These are phyloP conservation scores for Lactarius trivialis DNA, from an alignment of 768 basidiomycete genomes.

Conservation along the genomic window DNA sequence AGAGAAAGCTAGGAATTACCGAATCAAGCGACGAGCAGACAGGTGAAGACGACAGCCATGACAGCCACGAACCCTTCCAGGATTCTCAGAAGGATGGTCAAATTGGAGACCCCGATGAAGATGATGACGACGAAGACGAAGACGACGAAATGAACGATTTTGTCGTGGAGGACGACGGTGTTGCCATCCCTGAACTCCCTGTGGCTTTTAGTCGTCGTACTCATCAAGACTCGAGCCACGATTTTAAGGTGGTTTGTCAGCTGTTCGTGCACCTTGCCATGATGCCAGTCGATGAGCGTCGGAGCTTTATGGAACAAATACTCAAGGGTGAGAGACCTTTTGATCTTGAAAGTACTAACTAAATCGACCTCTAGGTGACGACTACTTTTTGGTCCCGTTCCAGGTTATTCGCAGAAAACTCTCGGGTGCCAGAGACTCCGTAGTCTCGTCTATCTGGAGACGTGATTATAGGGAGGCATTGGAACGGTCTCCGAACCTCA, in stretches of 20 bases:
- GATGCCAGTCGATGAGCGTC: slow-evolving; percentile 44
- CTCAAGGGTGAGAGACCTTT: slow-evolving; percentile 40
- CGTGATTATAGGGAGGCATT: slow-evolving; percentile 59
- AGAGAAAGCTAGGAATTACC: slow-evolving; percentile 10
- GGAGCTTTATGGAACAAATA: slow-evolving; percentile 46
- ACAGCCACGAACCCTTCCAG: slow-evolving; percentile 24
- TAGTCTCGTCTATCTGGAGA: slow-evolving; percentile 81
- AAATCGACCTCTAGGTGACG: slow-evolving; percentile 39
- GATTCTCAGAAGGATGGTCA: slow-evolving; percentile 23
- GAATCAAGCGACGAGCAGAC: slow-evolving; percentile 23
- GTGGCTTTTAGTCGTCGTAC: slow-evolving; percentile 74
- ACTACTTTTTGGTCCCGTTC: slow-evolving; percentile 72
- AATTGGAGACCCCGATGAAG: slow-evolving; percentile 36
- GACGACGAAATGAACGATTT: slow-evolving; percentile 46
- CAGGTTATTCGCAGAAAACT: slow-evolving; percentile 63
- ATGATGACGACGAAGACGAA: slow-evolving; percentile 30
- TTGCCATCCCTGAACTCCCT: slow-evolving; percentile 46
- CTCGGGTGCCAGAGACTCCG: slow-evolving; percentile 59
- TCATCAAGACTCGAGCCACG: slow-evolving; percentile 66
- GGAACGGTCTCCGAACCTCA: slow-evolving; percentile 60
- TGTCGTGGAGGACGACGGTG: slow-evolving; percentile 49
- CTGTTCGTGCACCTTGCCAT: slow-evolving; percentile 80
- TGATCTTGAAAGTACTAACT: background rate
- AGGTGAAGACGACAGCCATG: slow-evolving; percentile 26
- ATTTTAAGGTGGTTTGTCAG: slow-evolving; percentile 86